These are phyloP conservation scores for Hypoxylon subgilvum DNA, from an alignment of 495 filamentous ascomycete species.

Conservation along the genomic window DNA sequence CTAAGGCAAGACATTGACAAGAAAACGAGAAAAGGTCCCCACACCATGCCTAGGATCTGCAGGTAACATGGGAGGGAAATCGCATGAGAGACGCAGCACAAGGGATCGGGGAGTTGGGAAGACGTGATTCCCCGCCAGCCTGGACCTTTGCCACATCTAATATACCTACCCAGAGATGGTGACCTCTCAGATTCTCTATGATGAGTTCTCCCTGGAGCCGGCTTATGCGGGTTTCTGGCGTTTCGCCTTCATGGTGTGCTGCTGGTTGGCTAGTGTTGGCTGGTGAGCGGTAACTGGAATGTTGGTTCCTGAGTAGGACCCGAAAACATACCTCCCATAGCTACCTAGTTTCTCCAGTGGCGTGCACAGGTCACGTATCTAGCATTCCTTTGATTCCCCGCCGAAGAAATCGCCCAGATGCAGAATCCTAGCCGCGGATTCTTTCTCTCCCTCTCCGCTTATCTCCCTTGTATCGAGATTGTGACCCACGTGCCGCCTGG, in stretches of 20 bases:
- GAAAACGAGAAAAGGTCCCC: constrained; percentile 12
- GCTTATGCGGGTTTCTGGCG: constrained; percentile 4
- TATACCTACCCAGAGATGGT: not conserved
- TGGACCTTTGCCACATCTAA: constrained; percentile 20
- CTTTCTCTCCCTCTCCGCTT: constrained; percentile 18
- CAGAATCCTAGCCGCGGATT: constrained; percentile 34
- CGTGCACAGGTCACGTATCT: constrained; percentile 19
- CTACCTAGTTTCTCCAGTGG: constrained; percentile 30
- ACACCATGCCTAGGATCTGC: constrained; percentile 16
- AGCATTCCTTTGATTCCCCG: constrained; percentile 36
- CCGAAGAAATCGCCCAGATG: constrained; percentile 39
- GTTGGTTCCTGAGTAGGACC: constrained; percentile 30
- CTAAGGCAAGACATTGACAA: constrained; percentile 28
- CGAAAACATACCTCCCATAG: constrained; percentile 39
- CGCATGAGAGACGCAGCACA: constrained; percentile 20
- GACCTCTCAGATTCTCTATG: not conserved
- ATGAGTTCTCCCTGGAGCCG: constrained; percentile 3
- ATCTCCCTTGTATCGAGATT: constrained; percentile 19
- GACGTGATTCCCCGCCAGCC: constrained; percentile 8
- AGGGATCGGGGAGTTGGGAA: constrained; percentile 15
- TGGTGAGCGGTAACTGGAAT: constrained; percentile 32
- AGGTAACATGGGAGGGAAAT: constrained; percentile 25
- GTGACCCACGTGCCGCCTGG: constrained; percentile 6
- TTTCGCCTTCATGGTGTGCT: constrained; percentile 5
- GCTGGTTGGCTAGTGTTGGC: constrained; percentile 12